A percentile compares a stretch with the other conserved stretches of the same genome.
These are phyloP conservation scores for Ottelia alismoides DNA, from an alignment of 106 monocot genomes.

Conservation along the genomic window DNA sequence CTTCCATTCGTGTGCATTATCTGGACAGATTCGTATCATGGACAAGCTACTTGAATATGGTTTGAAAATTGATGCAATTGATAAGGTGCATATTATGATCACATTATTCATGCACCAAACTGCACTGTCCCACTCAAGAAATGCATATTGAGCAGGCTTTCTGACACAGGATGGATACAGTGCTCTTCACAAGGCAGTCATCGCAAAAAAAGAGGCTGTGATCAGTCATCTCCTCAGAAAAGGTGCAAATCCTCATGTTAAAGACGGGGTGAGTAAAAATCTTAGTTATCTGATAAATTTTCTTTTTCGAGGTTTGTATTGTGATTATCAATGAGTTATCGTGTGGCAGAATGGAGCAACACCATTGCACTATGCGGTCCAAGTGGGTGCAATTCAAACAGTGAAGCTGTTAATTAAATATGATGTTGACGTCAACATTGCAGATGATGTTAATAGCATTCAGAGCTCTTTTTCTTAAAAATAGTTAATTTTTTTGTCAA, in stretches of 20 bases:
- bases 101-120: no score
- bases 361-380: conserved; percentile 83
- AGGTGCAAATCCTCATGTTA: conserved; percentile 85
- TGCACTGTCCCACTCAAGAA: no score
- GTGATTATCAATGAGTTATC: no score
- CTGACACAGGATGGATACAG: conserved; percentile 89
- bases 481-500: no score
- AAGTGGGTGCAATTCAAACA: conserved; percentile 93
- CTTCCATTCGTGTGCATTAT: conserved; percentile 52
- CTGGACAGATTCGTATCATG: conserved; percentile 77
- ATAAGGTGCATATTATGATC: no score
- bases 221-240: conserved; percentile 85
- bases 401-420: conserved; percentile 89
- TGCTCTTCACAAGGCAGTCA: conserved; percentile 80
- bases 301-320: no score
- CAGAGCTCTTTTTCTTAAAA: no score
- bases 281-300: no score
- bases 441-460: no score
- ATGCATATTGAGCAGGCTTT: no score
- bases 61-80: conserved; percentile 51
- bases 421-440: conserved; percentile 84
- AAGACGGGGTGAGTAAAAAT: no score
- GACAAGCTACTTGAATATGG: conserved; percentile 67
- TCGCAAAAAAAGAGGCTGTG: conserved; percentile 94
- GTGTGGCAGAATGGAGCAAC: conserved; percentile 96